These are phyloP conservation scores for Marchantia polymorpha DNA, from an alignment of 225 moss, liverwort and hornwort species.

Conservation along the genomic window DNA sequence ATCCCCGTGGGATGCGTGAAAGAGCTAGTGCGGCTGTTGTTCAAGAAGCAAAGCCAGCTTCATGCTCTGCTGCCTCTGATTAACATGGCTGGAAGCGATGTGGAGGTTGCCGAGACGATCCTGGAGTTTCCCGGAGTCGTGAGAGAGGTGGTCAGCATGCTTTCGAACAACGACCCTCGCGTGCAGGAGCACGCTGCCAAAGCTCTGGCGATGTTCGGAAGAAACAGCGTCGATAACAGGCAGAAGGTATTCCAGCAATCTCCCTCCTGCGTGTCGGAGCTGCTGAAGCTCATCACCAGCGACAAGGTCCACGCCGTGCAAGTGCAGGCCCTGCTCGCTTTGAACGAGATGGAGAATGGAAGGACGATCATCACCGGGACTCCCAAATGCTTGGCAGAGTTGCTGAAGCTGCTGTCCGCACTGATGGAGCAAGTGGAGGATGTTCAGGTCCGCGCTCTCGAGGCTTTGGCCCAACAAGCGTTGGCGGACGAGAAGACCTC, in stretches of 20 bases:
- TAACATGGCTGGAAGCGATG: slow-evolving; percentile 15
- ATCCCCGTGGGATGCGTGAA: neutral
- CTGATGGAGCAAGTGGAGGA: slow-evolving; percentile 16
- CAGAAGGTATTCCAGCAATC: slow-evolving; percentile 15
- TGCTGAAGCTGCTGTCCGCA: slow-evolving; percentile 12
- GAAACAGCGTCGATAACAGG: slow-evolving; percentile 9
- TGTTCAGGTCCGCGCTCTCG: slow-evolving; percentile 19
- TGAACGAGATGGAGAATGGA: slow-evolving; percentile 25
- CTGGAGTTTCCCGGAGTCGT: slow-evolving; percentile 10
- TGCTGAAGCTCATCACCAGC: slow-evolving; percentile 18
- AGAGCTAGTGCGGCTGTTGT: slow-evolving; percentile 15
- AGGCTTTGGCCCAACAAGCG: slow-evolving; percentile 21
- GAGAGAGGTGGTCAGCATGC: slow-evolving; percentile 3
- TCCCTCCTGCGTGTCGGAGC: slow-evolving; percentile 12
- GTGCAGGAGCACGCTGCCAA: slow-evolving; percentile 19
- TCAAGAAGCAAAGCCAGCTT: slow-evolving; percentile 10
- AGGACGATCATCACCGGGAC: slow-evolving; percentile 15
- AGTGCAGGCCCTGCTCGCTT: slow-evolving; percentile 19
- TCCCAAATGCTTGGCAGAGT: slow-evolving; percentile 11
- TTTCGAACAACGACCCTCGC: slow-evolving; percentile 16
- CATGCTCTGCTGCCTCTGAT: slow-evolving; percentile 15
- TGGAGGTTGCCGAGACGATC: slow-evolving; percentile 14
- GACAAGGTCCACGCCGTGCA: slow-evolving; percentile 2
- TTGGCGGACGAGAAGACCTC: slow-evolving; percentile 13
- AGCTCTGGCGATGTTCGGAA: slow-evolving; percentile 25